A percentile compares a stretch with the other conserved stretches of the same genome.
phyloP scores from a whole-genome alignment of 2,329 filamentous ascomycete genomes.

The Cytospora piceae region DNA sequence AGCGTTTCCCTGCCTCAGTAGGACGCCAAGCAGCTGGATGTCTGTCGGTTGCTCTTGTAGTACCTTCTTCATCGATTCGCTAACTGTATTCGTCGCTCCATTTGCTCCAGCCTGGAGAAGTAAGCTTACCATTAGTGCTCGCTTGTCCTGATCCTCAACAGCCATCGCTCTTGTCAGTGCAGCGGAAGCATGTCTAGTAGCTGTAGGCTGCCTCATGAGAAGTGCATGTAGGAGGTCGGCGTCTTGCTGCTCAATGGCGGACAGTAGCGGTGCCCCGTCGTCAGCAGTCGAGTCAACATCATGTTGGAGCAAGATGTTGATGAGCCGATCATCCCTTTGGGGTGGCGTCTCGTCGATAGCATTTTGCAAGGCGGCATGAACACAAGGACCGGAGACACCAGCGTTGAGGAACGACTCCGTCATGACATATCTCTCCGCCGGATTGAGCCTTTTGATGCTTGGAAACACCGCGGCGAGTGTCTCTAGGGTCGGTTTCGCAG shows the following conservation, averaged over 20 bases:
- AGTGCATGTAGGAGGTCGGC: conserved; percentile 49
- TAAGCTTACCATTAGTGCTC: conserved; percentile 52
- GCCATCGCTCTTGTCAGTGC: conserved; percentile 54
- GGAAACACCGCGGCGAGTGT: conserved; percentile 56
- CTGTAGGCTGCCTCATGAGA: conserved; percentile 48
- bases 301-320: conserved; percentile 55
- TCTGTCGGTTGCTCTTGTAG: conserved; percentile 53
- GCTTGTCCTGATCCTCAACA: conserved; percentile 45
- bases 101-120: conserved; percentile 51
- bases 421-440: conserved; percentile 51
- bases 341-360: conserved; percentile 54
- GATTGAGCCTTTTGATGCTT: conserved; percentile 47
- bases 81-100: conserved; percentile 42
- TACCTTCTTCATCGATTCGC: conserved; percentile 48
- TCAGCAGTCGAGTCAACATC: conserved; percentile 60
- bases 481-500: conserved; percentile 49
- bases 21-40: conserved; percentile 50
- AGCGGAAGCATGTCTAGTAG: conserved; percentile 50
- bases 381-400: conserved; percentile 50
- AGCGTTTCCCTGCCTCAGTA: conserved; percentile 56
- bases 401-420: conserved; percentile 54
- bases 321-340: conserved; percentile 54
- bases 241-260: conserved; percentile 54
- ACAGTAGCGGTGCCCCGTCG: conserved; percentile 52
- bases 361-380: conserved; percentile 56